Evolutionary conservation across 108 stramenopile species (phyloP), one percentile per base, ranked within the genome.

Genomic region (Skeletonema menzelii): DNA sequence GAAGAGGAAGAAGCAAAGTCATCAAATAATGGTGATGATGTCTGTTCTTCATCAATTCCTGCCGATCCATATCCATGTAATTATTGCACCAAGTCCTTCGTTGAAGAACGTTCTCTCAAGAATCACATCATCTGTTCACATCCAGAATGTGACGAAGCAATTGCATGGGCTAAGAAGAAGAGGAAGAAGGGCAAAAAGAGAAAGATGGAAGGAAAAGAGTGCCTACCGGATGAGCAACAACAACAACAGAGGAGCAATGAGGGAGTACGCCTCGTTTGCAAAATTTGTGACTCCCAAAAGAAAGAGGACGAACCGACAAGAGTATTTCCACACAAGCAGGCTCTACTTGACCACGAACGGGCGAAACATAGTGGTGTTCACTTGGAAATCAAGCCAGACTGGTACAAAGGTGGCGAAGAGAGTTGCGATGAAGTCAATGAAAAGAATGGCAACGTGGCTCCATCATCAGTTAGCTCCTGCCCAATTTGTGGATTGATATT

Each of bases 331-430:
- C 82, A 85, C 53, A 57, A 58, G 26, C 77, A 87, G 66, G 90
- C 87, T 19, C 72, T 92, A 53, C 24, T 79, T 12, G 88, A 85
- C 58, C 94, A 95, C 63, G 66, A 82, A 8, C 59, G 75, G 26
- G 91, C 91, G 49, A 92, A 91, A 58, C 94, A 95, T 66, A 70
- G 64, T 22, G 94, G 84, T 14, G 42, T 71, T 7, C 87, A 95
- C 60, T 60, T 67, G 12, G 70, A 80, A 8, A 90, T 92, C 34
- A 73, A 76, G 34, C 94, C 94, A 11, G 90, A 88, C 63, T 92
- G 94, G 91, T 79, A 67, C 62, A 30, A 77, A 28, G 44, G 37
- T 3, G 27, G 32, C 0, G 65, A 73, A n/a, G 40, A 59, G 53
- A 66, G 24, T 30, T 40, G 15, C 27, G 53, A n/a, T 22, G 60